Conservation (phyloP, 768 basidiomycete genomes). For the Cantharellus anzutake region DNA sequence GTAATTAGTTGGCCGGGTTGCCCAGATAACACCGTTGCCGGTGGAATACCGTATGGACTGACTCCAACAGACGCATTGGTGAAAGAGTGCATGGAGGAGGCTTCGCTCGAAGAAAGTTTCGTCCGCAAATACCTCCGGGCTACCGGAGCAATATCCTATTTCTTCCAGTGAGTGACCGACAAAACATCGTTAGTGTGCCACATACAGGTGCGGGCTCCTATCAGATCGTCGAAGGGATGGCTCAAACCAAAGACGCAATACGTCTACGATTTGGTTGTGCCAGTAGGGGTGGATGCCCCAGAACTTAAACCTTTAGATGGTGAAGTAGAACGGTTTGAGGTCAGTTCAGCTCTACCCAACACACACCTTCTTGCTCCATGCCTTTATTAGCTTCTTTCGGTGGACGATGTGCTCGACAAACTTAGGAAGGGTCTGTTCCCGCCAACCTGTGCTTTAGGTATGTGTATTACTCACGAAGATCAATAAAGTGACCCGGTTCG, state of each 20-base stretch:
- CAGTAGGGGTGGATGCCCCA: slow-evolving; percentile 30
- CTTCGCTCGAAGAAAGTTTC: slow-evolving; percentile 50
- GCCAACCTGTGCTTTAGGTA: slow-evolving; percentile 76
- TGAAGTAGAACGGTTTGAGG: slow-evolving; percentile 88
- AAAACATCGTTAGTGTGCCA: background rate
- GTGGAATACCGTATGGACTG: slow-evolving; percentile 76
- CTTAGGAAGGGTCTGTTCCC: slow-evolving; percentile 70
- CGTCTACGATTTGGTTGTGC: slow-evolving; percentile 65
- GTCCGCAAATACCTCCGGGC: slow-evolving; percentile 38
- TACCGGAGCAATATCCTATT: slow-evolving; percentile 65
- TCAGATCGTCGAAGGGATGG: slow-evolving; percentile 48
- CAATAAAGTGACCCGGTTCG: background rate
- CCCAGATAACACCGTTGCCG: slow-evolving; percentile 83
- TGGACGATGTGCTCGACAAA: slow-evolving; percentile 39
- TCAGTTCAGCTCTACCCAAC: slow-evolving; percentile 15
- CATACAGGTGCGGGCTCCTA: background rate
- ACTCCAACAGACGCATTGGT: slow-evolving; percentile 51
- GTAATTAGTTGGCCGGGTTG: slow-evolving; percentile 52
- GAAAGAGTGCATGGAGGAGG: slow-evolving; percentile 91
- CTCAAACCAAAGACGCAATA: slow-evolving; percentile 81
- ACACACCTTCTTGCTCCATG: too few species aligned
- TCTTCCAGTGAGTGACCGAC: slow-evolving; percentile 33
- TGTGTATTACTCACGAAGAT: background rate
- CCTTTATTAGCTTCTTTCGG: slow-evolving; percentile 36
- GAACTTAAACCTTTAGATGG: slow-evolving; percentile 66